Evolutionary conservation across 2,329 filamentous ascomycete genomes (phyloP).

Genomic region (Talaromyces marneffei): DNA sequence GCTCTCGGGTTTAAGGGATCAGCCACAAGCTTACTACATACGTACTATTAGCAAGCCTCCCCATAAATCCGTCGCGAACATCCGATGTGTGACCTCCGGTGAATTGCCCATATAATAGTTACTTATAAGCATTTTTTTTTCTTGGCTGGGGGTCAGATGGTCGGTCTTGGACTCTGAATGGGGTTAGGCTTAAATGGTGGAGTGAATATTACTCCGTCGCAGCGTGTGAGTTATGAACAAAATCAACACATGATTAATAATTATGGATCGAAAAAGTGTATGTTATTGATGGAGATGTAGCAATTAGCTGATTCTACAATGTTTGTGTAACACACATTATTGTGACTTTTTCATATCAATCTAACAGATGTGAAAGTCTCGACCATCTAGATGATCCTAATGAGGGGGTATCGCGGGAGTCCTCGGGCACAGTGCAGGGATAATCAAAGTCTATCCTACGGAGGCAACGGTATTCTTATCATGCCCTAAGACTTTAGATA

Average conservation of each 20-base stretch:
- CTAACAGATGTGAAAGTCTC: no score
- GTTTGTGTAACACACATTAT: background rate
- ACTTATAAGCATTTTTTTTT: background rate
- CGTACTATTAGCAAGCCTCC: background rate
- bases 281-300: background rate
- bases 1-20: background rate
- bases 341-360: background rate
- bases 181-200: background rate
- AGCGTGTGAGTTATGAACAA: no score
- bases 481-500: no score
- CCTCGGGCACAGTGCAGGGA: background rate
- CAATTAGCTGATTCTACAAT: background rate
- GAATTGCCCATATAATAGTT: no score
- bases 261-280: no score
- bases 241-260: no score
- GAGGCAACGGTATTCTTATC: no score
- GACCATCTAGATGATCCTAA: no score
- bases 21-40: background rate
- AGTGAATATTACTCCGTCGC: background rate
- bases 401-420: background rate
- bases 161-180: background rate
- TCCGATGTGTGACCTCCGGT: background rate
- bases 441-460: no score
- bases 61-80: background rate
- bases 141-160: background rate